Evolutionary conservation across 768 basidiomycete genomes (phyloP), one percentile per base, ranked within the genome.

Genomic region (Hygrophoropsis aurantiaca): DNA sequence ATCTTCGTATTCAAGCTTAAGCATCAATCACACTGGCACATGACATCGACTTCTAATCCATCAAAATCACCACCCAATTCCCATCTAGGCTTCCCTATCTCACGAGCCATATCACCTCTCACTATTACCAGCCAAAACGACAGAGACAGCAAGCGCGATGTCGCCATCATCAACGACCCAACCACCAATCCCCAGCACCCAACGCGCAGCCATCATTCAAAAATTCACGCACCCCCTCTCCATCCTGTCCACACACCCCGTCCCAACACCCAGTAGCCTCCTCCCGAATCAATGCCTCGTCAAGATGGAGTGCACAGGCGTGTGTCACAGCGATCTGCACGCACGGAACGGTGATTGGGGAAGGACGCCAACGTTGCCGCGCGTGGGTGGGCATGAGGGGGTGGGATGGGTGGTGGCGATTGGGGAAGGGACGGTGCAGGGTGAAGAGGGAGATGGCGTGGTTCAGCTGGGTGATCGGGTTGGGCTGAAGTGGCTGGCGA

Each of bases 361-460:
- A 0, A 7, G n/a, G 16, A 50, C 49, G 11, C 61, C 56, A 6
- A 51, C 50, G 6, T 67, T 75, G 64, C 40, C 61, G 57, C 25
- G 55, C 49, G 56, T 74, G 19, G 73, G 71, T 1, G 74, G 77
- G 0, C 76, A 76, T 56, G 75, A 77, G 50, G 75, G 76, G n/a
- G 72, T 70, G 3, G 76, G 77, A 20, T 54, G 48, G 33, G 55
- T 79, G 47, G 71, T 75, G 16, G 75, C 73, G 15, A 72, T 79
- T 30, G 74, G 64, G 19, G 55, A 67, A 7, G 56, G 67, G 42
- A 67, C 69, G 1, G 16, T 42, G 9, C 50, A 56, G 2, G 65
- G 64, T 25, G 54, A 51, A n/a, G n/a, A n/a, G n/a, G n/a, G n/a
- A n/a, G 51, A 56, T 3, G 65, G 64, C 25, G 54, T 52, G 2